These are phyloP conservation scores for Maudiozyma turicensis DNA, from an alignment of 805 yeast genomes.

Conservation along the genomic window DNA sequence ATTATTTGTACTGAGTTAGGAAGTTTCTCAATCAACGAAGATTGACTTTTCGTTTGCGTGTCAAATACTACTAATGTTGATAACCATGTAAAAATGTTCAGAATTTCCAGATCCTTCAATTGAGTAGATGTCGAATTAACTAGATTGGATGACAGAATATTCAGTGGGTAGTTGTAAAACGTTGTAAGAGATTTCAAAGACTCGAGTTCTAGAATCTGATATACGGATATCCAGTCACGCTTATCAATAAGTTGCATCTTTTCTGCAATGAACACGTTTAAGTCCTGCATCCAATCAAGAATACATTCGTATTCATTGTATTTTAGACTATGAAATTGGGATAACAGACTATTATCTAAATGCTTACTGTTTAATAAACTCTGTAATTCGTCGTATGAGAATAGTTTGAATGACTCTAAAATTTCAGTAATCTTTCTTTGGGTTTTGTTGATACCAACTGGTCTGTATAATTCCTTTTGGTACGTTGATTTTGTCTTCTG, in stretches of 20 bases:
- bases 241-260: constrained; percentile 39
- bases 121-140: constrained; percentile 18
- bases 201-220: constrained; percentile 63
- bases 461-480: constrained; percentile 62
- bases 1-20: constrained; percentile 64
- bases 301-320: constrained; percentile 33
- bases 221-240: constrained; percentile 72
- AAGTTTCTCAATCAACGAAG: constrained; percentile 38
- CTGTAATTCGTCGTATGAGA: constrained; percentile 12
- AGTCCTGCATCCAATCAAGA: constrained; percentile 49
- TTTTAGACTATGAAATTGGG: constrained; percentile 10
- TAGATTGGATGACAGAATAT: constrained; percentile 9
- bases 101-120: constrained; percentile 48
- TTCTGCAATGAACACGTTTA: constrained; percentile 53
- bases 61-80: constrained; percentile 42
- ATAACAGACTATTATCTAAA: constrained; percentile 25
- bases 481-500: constrained; percentile 59
- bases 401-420: constrained; percentile 12
- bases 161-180: constrained; percentile 35
- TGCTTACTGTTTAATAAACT: constrained; percentile 5
- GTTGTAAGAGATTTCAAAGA: constrained; percentile 47
- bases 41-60: constrained; percentile 23
- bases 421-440: constrained; percentile 15
- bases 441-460: constrained; percentile 28
- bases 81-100: constrained; percentile 65